Base-by-base conservation (phyloP, 164 flowering plant species). In the Protea cynaroides region DNA sequence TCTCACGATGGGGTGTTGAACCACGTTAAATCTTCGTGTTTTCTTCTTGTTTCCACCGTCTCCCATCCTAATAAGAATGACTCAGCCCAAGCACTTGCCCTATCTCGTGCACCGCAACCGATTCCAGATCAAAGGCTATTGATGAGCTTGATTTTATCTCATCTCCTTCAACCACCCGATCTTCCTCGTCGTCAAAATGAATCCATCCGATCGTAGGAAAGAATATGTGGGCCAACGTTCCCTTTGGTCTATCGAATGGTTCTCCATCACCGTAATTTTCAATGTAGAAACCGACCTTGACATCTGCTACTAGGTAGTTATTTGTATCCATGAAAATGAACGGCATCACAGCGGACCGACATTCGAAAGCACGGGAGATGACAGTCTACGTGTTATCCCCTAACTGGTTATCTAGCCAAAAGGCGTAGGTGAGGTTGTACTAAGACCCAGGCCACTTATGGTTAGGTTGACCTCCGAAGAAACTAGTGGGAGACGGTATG, bases 41-140 rank as follows among this genome's bases (percentile, higher is more conserved):
- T n/a, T n/a, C n/a, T n/a, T n/a, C n/a, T n/a, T n/a, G n/a, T n/a
- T 49, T 79, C 77, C 1, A 73, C 81, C 17, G 90, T n/a, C n/a
- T n/a, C n/a, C n/a, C n/a, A n/a, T n/a, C n/a, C n/a, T n/a, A n/a
- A n/a, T n/a, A 80, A 0, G 86, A 79, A 62, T 89, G 97, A 1
- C 88, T 90, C 22, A 92, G 51, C 23, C 96, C 97, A 21, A 89
- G 68, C 63, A 92, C 44, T 57, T 92, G 96, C 57, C 98, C 98
- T n/a, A 92, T 89, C 77, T 92, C 96, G 55, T 89, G 98, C 17
- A 89, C 84, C n/a, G 89, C 94, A n/a, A 92, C 96, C 0, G 94
- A 81, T 55, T 92, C 96, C 49, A 92, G 64, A 63, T 92, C 96
- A 13, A 86, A 61, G 43, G 87, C 86, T 55, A 81, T 25, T 3